Evolutionary conservation across 345 rosid genomes (phyloP).

Genomic region (Eucalyptus regnans): DNA sequence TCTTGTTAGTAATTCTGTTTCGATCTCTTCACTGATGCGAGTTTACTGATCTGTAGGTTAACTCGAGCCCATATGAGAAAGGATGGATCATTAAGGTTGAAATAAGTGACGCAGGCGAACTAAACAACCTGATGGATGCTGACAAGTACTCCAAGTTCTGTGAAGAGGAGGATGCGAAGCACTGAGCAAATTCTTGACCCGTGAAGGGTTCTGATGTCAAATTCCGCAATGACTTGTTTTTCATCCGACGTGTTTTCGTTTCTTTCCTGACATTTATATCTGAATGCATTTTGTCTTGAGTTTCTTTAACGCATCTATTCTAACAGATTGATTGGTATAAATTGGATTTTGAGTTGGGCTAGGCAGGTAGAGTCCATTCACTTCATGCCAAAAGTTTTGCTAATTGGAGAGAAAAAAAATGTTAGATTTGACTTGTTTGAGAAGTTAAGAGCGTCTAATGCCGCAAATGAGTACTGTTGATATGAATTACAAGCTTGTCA

Average conservation of each 20-base stretch:
- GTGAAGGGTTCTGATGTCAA: neutral
- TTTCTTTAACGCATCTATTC: neutral
- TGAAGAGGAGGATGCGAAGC: conserved; percentile 89
- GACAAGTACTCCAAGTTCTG: conserved; percentile 79
- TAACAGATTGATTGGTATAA: neutral
- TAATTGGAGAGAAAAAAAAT: neutral
- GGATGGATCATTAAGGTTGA: conserved; percentile 95
- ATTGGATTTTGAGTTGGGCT: neutral
- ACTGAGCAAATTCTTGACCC: conserved; percentile 15
- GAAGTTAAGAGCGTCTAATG: neutral
- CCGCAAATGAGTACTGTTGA: neutral
- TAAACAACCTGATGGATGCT: conserved; percentile 64
- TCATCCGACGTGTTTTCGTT: neutral
- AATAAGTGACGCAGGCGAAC: conserved; percentile 36
- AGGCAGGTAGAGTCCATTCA: neutral
- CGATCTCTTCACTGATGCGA: neutral
- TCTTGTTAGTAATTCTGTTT: neutral
- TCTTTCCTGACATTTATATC: neutral
- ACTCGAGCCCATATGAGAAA: conserved; percentile 64
- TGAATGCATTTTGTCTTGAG: neutral
- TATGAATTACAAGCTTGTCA: neutral
- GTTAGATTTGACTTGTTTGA: neutral
- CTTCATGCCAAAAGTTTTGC: neutral
- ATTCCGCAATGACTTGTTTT: neutral
- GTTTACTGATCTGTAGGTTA: conserved; percentile 30